A percentile compares a stretch with the other conserved stretches of the same genome.
Evolutionary conservation across 2,329 filamentous ascomycete genomes (phyloP).

Genomic region (Colletotrichum karsti): DNA sequence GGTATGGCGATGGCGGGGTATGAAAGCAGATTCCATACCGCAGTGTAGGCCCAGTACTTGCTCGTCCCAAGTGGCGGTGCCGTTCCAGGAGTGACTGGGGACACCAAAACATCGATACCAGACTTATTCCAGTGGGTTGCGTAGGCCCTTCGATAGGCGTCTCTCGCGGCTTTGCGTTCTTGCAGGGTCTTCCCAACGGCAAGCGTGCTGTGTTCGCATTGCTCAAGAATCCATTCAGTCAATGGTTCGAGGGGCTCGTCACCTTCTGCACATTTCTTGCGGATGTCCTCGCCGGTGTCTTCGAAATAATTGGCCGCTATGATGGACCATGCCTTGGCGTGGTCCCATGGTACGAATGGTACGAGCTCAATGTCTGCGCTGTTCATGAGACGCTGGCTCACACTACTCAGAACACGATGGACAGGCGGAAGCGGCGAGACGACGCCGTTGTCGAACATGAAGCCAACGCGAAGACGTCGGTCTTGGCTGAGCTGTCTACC

Average conservation of each 20-base stretch:
- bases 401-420: neutral
- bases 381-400: neutral
- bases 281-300: no score
- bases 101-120: neutral
- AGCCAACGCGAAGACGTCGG: neutral
- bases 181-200: neutral
- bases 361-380: neutral
- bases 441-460: neutral
- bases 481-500: neutral
- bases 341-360: neutral
- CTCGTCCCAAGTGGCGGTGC: neutral
- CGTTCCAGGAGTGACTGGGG: neutral
- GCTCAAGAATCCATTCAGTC: neutral
- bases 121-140: neutral
- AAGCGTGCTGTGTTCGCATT: neutral
- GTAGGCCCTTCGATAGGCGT: no score
- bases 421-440: neutral
- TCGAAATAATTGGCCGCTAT: neutral
- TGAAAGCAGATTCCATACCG: neutral
- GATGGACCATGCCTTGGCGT: neutral
- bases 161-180: neutral
- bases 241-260: neutral
- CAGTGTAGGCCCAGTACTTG: neutral
- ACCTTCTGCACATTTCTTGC: no score
- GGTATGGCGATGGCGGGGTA: neutral